These are phyloP conservation scores for Penicillium roqueforti DNA, from an alignment of 495 filamentous ascomycete genomes.

Conservation along the genomic window DNA sequence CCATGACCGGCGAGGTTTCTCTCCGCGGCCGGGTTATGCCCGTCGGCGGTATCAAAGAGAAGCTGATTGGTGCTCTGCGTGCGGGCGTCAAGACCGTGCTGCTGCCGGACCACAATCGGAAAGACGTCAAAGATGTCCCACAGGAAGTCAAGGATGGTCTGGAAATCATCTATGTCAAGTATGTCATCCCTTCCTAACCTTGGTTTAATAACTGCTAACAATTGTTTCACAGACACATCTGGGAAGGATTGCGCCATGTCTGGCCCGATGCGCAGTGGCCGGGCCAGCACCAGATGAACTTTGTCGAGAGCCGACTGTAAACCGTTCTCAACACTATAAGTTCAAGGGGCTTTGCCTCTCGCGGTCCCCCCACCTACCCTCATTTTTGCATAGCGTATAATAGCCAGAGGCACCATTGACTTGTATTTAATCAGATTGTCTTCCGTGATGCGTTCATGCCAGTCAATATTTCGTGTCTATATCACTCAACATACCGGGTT, in stretches of 20 bases:
- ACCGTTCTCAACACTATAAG: background rate
- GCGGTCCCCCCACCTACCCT: conserved; percentile 6
- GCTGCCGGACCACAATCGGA: conserved; percentile 81
- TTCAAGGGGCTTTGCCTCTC: background rate
- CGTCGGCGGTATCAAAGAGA: conserved; percentile 98
- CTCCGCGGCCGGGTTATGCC: conserved; percentile 83
- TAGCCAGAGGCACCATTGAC: conserved; percentile 5
- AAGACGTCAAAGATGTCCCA: conserved; percentile 90
- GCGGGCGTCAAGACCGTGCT: conserved; percentile 95
- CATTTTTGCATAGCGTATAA: conserved; percentile 27
- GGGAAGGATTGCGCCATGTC: conserved; percentile 77
- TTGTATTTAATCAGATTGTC: conserved; percentile 12
- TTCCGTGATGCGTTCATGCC: conserved; percentile 7
- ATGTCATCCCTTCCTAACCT: conserved; percentile 32
- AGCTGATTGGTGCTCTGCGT: conserved; percentile 88
- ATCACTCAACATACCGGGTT: conserved; percentile 9
- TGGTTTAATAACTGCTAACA: conserved; percentile 12
- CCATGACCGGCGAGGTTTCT: conserved; percentile 96
- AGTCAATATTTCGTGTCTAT: conserved; percentile 9
- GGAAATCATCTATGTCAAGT: conserved; percentile 85
- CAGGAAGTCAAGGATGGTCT: conserved; percentile 84
- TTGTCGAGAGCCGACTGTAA: conserved; percentile 59
- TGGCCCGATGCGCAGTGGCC: conserved; percentile 85
- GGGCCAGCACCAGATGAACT: conserved; percentile 58
- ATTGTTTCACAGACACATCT: conserved; percentile 61